Evolutionary conservation across 2,329 filamentous ascomycete species (phyloP).

Genomic region (Neonectria ditissima): DNA sequence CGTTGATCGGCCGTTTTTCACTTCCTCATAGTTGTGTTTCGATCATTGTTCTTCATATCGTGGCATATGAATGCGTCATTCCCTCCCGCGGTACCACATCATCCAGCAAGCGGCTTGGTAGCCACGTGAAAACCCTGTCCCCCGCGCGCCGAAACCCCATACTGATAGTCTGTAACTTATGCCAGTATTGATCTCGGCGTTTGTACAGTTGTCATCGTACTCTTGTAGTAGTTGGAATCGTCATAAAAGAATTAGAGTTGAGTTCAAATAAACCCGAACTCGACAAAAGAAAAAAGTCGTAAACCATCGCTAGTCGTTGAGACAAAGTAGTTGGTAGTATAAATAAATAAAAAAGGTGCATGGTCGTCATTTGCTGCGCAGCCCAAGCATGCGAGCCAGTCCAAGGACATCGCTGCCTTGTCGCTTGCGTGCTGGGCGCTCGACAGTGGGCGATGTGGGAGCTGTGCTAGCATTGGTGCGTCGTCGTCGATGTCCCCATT

Average conservation of each 20-base stretch:
- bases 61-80: conserved; percentile 7
- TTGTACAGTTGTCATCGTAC: conserved; percentile 36
- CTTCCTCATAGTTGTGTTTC: conserved; percentile 3
- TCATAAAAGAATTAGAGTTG: conserved; percentile 9
- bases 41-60: conserved; percentile 4
- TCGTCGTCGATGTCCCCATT: conserved; percentile 4
- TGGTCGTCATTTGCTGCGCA: conserved; percentile 44
- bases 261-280: conserved; percentile 4
- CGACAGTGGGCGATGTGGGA: conserved; percentile 36
- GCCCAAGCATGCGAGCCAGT: conserved; percentile 53
- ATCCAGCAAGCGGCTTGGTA: conserved; percentile 5
- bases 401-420: conserved; percentile 52
- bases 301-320: conserved; percentile 23
- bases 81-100: conserved; percentile 1
- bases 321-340: conserved; percentile 20
- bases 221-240: conserved; percentile 29
- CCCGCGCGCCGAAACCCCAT: conserved; percentile 15
- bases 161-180: conserved; percentile 11
- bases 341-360: not conserved
- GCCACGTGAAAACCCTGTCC: conserved; percentile 5
- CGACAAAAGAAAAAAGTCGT: conserved; percentile 2
- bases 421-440: conserved; percentile 42
- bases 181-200: conserved; percentile 12
- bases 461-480: conserved; percentile 37
- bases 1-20: not conserved